Base-by-base conservation (phyloP, 1,284 basidiomycete genomes). In the Apiotrichum siamense region DNA sequence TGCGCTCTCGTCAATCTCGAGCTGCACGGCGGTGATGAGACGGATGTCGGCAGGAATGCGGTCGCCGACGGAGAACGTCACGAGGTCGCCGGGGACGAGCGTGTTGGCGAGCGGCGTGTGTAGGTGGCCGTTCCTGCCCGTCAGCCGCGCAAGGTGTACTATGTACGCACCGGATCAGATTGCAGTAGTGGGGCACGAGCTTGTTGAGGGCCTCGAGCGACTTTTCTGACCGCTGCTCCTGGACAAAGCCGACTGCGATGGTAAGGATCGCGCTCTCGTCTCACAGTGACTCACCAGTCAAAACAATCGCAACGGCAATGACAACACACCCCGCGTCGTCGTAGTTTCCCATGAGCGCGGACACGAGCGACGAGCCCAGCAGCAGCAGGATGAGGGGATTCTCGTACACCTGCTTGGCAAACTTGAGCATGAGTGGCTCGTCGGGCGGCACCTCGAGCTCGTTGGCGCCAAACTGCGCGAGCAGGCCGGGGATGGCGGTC, bases 241-340 rank as follows among this genome's bases (percentile, higher is more conserved):
- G 93, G 32, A 97, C 84, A 65, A 97, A 97, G 1, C 90, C 94
- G 54, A 97, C 93, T 91, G 64, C 27, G n/a, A n/a, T n/a, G n/a
- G n/a, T n/a, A n/a, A n/a, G n/a, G n/a, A n/a, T n/a, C n/a, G n/a
- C n/a, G n/a, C n/a, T n/a, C n/a, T n/a, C n/a, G n/a, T n/a, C n/a
- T n/a, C n/a, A n/a, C n/a, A n/a, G n/a, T n/a, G n/a, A 72, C 80
- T 66, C 59, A 91, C 88, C 90, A 26, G 90, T 91, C 17, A 97
- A 77, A 25, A 97, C 93, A 54, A 97, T 97, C 25, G 87, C 73
- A 20, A 97, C 87, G 27, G 93, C 93, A n/a, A 94, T 79, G 6
- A 88, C 85, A 54, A 97, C 97, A 67, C 89, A 92, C 54, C 92
- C 76, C 2, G 94, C 93, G 66, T 97, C 94, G 68, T 97, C 92